Evolutionary conservation across 331 rosid genomes (phyloP).

Genomic region (Rhamnella rubrinervis): DNA sequence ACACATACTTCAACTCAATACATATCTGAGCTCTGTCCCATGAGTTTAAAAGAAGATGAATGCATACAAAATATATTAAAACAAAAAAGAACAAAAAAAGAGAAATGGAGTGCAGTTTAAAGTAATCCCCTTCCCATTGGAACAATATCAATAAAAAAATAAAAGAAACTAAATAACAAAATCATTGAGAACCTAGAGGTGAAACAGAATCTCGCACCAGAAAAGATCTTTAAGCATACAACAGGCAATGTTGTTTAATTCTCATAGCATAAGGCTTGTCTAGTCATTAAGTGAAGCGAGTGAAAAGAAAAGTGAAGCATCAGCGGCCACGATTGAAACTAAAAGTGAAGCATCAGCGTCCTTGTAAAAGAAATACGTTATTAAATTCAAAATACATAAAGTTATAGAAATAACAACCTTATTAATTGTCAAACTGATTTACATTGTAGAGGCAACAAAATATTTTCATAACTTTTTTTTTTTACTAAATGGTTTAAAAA

Average conservation of each 20-base stretch:
- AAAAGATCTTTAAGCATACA: constrained; percentile 2
- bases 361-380: neutral
- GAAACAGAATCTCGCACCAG: neutral
- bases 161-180: neutral
- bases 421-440: neutral
- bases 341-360: neutral
- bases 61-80: neutral
- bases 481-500: too few species aligned
- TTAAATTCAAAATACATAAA: neutral
- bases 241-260: neutral
- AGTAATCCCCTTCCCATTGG: neutral
- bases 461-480: too few species aligned
- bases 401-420: neutral
- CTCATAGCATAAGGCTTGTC: neutral
- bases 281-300: neutral
- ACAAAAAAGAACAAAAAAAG: neutral
- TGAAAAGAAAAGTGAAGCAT: too few species aligned
- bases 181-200: neutral
- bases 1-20: too few species aligned
- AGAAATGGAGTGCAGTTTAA: too few species aligned
- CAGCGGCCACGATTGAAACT: neutral
- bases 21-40: too few species aligned
- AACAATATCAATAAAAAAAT: neutral
- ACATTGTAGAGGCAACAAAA: neutral
- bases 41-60: too few species aligned